Conservation (phyloP, 2,329 filamentous ascomycete species). For the Ophiostoma ulmi region DNA sequence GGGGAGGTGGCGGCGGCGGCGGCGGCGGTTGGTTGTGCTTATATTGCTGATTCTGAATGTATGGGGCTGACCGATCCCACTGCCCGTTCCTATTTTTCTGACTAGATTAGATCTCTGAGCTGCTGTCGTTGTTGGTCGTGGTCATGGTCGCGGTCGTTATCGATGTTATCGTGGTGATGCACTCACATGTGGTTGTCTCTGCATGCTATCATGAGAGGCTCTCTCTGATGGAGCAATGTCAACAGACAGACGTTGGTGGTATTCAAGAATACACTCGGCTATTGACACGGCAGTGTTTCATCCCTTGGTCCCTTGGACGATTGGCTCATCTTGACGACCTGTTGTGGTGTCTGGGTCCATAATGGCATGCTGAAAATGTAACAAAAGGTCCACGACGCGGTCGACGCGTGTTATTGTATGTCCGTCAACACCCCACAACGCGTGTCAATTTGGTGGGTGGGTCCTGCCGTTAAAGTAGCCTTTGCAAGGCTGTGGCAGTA, state of each 20-base stretch:
- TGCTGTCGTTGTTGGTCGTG: not conserved
- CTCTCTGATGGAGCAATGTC: not conserved
- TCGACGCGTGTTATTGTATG: constrained; percentile 22
- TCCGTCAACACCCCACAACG: constrained; percentile 22
- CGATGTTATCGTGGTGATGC: not conserved
- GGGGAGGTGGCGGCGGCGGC: constrained; percentile 33
- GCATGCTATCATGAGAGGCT: constrained; percentile 32
- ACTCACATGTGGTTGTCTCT: constrained; percentile 25
- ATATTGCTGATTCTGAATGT: constrained; percentile 34
- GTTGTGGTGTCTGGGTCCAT: constrained; percentile 1
- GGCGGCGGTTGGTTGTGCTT: constrained; percentile 28
- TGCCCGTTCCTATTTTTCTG: constrained; percentile 37
- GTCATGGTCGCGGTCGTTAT: not conserved
- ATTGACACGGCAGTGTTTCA: not conserved
- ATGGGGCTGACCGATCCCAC: constrained; percentile 34
- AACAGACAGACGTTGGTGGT: not conserved
- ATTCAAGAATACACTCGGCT: not conserved
- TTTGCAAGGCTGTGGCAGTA: not conserved
- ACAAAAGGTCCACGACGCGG: constrained; percentile 9
- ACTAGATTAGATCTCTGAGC: not conserved
- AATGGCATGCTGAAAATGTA: not conserved
- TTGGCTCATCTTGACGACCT: not conserved
- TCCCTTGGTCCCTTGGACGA: not conserved
- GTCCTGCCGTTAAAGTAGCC: constrained; percentile 1
- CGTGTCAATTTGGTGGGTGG: constrained; percentile 20